Percentiles rank a stretch among this genome's conserved stretches.
These are phyloP conservation scores for Leccinum incarnatum DNA, from an alignment of 768 basidiomycete species.

Conservation along the genomic window DNA sequence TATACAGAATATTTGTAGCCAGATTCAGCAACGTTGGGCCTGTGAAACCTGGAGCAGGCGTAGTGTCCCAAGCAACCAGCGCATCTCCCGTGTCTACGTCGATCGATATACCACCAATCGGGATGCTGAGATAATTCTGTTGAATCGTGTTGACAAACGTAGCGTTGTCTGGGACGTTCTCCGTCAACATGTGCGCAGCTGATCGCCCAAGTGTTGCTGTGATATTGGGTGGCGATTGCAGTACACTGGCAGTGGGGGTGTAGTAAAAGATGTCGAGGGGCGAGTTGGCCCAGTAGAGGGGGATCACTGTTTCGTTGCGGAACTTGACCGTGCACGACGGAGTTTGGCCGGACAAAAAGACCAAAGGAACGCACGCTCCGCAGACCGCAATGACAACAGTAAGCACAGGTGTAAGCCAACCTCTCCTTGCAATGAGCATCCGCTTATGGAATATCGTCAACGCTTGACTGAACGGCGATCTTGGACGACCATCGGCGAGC, in stretches of 20 bases:
- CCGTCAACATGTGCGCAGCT: slow-evolving; percentile 33
- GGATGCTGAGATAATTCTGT: slow-evolving; percentile 51
- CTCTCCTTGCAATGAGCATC: slow-evolving; percentile 55
- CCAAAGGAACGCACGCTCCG: slow-evolving; percentile 64
- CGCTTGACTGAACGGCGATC: slow-evolving; percentile 62
- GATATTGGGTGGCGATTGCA: slow-evolving; percentile 56
- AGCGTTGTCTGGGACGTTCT: slow-evolving; percentile 50
- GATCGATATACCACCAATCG: slow-evolving; percentile 67
- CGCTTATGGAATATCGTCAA: slow-evolving; percentile 76
- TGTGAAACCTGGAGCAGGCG: slow-evolving; percentile 52
- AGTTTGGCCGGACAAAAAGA: slow-evolving; percentile 53
- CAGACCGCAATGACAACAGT: slow-evolving; percentile 53
- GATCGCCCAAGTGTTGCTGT: slow-evolving; percentile 44
- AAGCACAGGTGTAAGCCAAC: slow-evolving; percentile 65
- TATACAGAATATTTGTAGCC: slow-evolving; percentile 64
- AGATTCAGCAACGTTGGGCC: slow-evolving; percentile 67
- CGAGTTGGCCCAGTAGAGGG: slow-evolving; percentile 56
- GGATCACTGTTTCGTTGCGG: slow-evolving; percentile 35
- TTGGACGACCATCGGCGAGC: slow-evolving; percentile 47
- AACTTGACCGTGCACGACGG: slow-evolving; percentile 50
- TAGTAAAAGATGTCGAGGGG: slow-evolving; percentile 35
- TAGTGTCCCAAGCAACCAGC: slow-evolving; percentile 71
- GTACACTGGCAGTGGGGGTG: slow-evolving; percentile 34
- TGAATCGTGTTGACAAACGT: slow-evolving; percentile 57
- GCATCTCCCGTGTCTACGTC: slow-evolving; percentile 47